Evolutionary conservation across 306 rosid species (phyloP), one percentile per base, ranked within the genome.

Genomic region (Casuarina glauca): DNA sequence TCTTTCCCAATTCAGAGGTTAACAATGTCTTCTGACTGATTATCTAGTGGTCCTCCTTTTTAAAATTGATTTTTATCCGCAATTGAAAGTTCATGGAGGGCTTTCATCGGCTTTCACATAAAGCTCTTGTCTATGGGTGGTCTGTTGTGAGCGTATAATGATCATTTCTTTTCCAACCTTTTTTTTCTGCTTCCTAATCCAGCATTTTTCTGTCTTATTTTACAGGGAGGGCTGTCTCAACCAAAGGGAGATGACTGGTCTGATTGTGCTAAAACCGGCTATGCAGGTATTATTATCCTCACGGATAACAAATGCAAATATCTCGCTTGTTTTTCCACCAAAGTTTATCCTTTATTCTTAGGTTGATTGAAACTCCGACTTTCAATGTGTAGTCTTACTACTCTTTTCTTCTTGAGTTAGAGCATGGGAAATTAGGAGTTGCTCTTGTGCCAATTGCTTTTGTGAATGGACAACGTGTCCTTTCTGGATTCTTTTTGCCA

Each of bases 1-100:
- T 93, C 81, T 95, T 95, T 82, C 99, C 99, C 76, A 44, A 91
- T 67, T 16, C 94, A 1, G 83, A 77, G 94, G 99, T 95, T 84
- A 84, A 67, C 32, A 50, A 9, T 69, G 81, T 62, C 75, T 71
- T 38, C 54, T 79, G 20, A 20, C 42, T 49, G 68, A 20, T 42
- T 32, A 70, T 67, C 17, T 32, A 70, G 12, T 32, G 66, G 57
- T 49, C 58, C 49, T 26, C 41, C 50, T 53, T 15, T 61, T 44
- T 10, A n/a, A 26, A 8, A 48, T 48, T 9, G 9, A 9, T 44
- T 9, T 74, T 26, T 64, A 3, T 36, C 2, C 6, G 49, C 6
- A 49, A 0, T 48, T 46, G 64, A 41, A 19, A 41, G 32, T 57
- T 17, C 15, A 51, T 16, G 2, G 50, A 16, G 50, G 10, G 35